Percentiles rank a stretch among this genome's conserved stretches.
phyloP scores from a whole-genome alignment of 2,329 filamentous ascomycete genomes.

The Pseudocercospora musae region DNA sequence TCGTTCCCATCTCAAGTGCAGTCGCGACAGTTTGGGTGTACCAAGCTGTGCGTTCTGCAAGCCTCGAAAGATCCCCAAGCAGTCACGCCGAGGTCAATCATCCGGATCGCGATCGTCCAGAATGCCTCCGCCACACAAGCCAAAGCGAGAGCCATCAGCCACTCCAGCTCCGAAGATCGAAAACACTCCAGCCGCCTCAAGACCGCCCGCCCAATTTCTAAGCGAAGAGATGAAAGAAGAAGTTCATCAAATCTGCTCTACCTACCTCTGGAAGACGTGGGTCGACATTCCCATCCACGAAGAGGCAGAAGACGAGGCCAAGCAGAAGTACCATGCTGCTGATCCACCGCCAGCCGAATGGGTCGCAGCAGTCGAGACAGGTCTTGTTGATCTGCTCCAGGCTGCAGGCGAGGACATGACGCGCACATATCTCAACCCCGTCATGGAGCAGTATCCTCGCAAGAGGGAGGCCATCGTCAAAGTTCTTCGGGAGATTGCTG shows the following conservation, averaged over 20 bases:
- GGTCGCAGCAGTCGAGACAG: conserved; percentile 13
- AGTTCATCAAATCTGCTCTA: conserved; percentile 15
- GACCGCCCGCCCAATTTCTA: neutral
- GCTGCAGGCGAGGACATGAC: conserved; percentile 11
- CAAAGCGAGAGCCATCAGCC: neutral
- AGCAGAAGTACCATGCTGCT: neutral
- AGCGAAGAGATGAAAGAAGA: conserved; percentile 14
- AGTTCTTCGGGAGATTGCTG: conserved; percentile 14
- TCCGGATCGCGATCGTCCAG: neutral
- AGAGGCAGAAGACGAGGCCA: neutral
- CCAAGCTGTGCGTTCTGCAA: neutral
- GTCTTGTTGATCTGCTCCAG: conserved; percentile 13
- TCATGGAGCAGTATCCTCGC: conserved; percentile 10
- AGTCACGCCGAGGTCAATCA: neutral
- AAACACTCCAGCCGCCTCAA: neutral
- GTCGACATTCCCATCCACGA: conserved; percentile 10
- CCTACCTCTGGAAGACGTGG: conserved; percentile 20
- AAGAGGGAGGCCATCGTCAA: conserved; percentile 10
- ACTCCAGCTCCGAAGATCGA: neutral
- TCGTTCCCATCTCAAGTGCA: neutral
- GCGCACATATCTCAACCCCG: conserved; percentile 10
- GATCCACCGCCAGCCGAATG: conserved; percentile 10
- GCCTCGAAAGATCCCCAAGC: neutral
- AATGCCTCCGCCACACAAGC: neutral
- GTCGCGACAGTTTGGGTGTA: neutral